A percentile compares a stretch with the other conserved stretches of the same genome.
phyloP scores from a whole-genome alignment of 805 yeast genomes.

The Candida maltosa region DNA sequence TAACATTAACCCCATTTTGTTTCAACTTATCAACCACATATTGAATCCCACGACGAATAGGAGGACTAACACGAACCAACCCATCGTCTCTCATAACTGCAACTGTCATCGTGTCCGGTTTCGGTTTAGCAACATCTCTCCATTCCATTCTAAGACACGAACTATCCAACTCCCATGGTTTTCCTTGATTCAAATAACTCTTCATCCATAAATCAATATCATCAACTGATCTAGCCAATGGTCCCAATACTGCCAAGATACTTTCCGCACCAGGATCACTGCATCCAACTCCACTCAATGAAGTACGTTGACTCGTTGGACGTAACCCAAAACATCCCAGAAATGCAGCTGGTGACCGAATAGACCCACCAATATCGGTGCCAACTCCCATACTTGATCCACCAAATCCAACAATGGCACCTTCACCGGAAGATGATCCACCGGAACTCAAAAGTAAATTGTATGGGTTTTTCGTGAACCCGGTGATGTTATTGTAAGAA shows the following conservation, averaged over 20 bases:
- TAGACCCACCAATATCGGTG: slow-evolving; percentile 43
- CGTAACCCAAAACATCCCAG: slow-evolving; percentile 41
- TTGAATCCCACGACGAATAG: slow-evolving; percentile 55
- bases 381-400: slow-evolving; percentile 41
- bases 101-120: slow-evolving; percentile 47
- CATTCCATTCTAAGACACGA: slow-evolving; percentile 49
- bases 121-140: slow-evolving; percentile 43
- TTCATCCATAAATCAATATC: slow-evolving; percentile 72
- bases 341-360: slow-evolving; percentile 42
- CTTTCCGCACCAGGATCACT: slow-evolving; percentile 56
- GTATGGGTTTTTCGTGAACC: slow-evolving; percentile 35
- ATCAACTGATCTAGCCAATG: slow-evolving; percentile 59
- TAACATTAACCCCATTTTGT: slow-evolving; percentile 56
- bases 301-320: too few relatives aligned
- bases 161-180: slow-evolving; percentile 58
- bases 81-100: slow-evolving; percentile 67
- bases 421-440: slow-evolving; percentile 45
- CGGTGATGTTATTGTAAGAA: slow-evolving; percentile 37
- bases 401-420: slow-evolving; percentile 40
- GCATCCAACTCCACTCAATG: slow-evolving; percentile 28
- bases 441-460: slow-evolving; percentile 38
- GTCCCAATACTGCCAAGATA: slow-evolving; percentile 65
- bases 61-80: slow-evolving; percentile 64
- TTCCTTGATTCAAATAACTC: slow-evolving; percentile 54
- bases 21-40: slow-evolving; percentile 51